Evolutionary conservation across 768 basidiomycete genomes (phyloP).

Genomic region (Lepiota venenata): DNA sequence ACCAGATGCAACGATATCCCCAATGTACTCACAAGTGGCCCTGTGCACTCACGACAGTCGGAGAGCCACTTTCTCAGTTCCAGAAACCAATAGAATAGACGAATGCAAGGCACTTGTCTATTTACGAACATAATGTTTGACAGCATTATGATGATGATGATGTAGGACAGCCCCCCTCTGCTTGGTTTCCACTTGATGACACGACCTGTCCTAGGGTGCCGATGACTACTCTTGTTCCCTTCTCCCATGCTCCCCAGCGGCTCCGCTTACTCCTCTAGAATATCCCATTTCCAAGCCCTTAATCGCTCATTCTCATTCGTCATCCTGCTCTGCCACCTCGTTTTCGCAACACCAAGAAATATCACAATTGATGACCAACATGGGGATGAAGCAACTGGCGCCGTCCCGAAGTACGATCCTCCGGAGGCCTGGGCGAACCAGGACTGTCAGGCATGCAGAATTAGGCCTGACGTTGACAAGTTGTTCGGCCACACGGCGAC

Average conservation of each 20-base stretch:
- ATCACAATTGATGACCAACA: constrained; percentile 33
- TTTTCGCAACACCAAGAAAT: constrained; percentile 15
- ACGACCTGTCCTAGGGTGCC: neutral
- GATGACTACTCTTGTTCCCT: neutral
- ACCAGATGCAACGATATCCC: too few species aligned
- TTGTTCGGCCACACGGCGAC: constrained; percentile 27
- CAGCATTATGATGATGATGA: constrained; percentile 7
- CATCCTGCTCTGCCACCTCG: neutral
- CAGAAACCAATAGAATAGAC: too few species aligned
- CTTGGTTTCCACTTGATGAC: constrained; percentile 3
- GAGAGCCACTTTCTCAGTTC: too few species aligned
- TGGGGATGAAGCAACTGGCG: constrained; percentile 28
- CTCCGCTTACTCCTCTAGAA: neutral
- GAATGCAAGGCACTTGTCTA: neutral
- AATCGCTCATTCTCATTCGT: neutral
- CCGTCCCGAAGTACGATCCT: constrained; percentile 23
- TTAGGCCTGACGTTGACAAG: constrained; percentile 18
- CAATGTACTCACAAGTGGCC: too few species aligned
- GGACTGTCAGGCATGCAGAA: constrained; percentile 20
- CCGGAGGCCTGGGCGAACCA: constrained; percentile 23
- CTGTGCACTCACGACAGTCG: too few species aligned
- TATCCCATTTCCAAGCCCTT: neutral
- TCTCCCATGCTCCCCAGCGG: constrained; percentile 2
- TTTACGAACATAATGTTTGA: neutral
- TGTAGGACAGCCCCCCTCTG: neutral